Conservation (phyloP, 129 eudicot genomes). For the Flaveria ramosissima region DNA sequence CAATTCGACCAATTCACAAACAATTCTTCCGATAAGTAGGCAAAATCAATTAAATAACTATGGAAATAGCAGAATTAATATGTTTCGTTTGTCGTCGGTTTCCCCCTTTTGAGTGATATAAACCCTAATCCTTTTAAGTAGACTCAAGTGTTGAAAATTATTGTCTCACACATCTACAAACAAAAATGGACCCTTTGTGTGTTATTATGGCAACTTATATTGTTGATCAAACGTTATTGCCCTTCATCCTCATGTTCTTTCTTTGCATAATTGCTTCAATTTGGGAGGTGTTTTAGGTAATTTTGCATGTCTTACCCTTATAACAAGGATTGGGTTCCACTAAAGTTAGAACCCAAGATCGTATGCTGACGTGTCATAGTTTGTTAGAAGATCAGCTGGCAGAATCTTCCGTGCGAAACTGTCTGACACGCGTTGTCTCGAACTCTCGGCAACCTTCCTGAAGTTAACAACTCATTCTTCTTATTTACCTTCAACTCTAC, state of each 20-base stretch:
- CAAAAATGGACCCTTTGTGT: constrained; percentile 26
- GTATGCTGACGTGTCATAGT: too few species aligned
- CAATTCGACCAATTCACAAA: constrained; percentile 30
- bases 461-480: too few species aligned
- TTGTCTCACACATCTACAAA: constrained; percentile 30
- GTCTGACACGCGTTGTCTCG: too few species aligned
- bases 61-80: constrained; percentile 4
- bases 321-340: too few species aligned
- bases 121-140: constrained; percentile 34
- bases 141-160: constrained; percentile 24
- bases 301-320: too few species aligned
- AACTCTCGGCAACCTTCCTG: too few species aligned
- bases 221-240: constrained; percentile 24
- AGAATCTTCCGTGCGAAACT: too few species aligned
- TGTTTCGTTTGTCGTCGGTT: constrained; percentile 24
- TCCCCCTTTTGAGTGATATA: constrained; percentile 32
- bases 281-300: too few species aligned
- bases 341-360: too few species aligned
- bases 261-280: too few species aligned
- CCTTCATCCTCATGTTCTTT: background rate
- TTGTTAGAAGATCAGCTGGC: too few species aligned
- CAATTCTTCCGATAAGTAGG: constrained; percentile 24
- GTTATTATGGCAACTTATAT: constrained; percentile 32
- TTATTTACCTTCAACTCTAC: too few species aligned
- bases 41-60: constrained; percentile 17